Evolutionary conservation across 257 asterid genomes (phyloP).

Genomic region (Paraleonurus japonicus): DNA sequence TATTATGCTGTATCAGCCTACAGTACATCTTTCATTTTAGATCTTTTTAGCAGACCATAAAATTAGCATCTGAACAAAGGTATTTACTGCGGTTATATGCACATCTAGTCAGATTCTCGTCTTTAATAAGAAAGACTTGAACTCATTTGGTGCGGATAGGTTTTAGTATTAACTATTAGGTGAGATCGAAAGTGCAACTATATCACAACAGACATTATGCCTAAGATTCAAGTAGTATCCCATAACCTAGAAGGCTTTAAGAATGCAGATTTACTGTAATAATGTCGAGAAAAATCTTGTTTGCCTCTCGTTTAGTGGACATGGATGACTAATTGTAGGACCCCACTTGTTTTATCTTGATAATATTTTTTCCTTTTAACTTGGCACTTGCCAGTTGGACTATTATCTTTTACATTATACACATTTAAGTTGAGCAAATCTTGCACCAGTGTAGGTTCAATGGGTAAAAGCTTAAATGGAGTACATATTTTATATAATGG

Average conservation of each 20-base stretch:
- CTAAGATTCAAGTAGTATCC: conserved; percentile 1
- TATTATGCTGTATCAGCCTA: not conserved
- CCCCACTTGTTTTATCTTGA: conserved; percentile 1
- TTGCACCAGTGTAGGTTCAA: conserved; percentile 1
- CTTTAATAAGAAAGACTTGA: not conserved
- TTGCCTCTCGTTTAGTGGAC: conserved; percentile 5
- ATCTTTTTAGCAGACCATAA: not conserved
- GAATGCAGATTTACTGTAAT: not conserved
- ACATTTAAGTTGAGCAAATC: not conserved
- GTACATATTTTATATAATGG: not conserved
- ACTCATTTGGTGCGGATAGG: not conserved
- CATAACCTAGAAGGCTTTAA: not conserved
- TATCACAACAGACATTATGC: not conserved
- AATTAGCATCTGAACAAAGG: not conserved
- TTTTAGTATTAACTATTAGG: conserved; percentile 10
- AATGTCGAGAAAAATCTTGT: not conserved
- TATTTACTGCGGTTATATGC: not conserved
- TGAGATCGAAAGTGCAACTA: conserved; percentile 1
- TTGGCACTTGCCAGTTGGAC: not conserved
- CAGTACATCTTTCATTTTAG: not conserved
- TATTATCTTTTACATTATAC: not conserved
- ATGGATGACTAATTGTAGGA: conserved; percentile 13
- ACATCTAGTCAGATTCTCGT: not conserved
- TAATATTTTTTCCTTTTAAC: not conserved
- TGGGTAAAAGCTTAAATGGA: not conserved